Conservation (phyloP, 305 asterid genomes). For the Fraxinus velutina region DNA sequence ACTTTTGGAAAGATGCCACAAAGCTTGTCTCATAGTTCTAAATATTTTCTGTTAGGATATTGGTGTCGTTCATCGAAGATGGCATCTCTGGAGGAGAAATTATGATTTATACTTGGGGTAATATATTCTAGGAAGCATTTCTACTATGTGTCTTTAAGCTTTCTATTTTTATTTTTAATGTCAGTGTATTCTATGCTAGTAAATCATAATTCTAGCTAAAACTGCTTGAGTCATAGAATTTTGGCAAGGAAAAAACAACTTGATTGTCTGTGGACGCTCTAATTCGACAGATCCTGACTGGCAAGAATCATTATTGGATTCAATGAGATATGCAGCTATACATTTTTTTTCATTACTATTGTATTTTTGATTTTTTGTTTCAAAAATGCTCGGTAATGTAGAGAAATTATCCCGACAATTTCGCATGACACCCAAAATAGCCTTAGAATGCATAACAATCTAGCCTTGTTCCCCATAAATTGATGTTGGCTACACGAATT, state of each 20-base stretch:
- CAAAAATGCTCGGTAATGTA: background rate
- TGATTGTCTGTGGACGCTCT: slow-evolving; percentile 15
- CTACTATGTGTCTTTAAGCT: slow-evolving; percentile 1
- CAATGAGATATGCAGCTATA: background rate
- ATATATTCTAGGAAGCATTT: slow-evolving; percentile 23
- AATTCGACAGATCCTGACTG: background rate
- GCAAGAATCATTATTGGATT: slow-evolving; percentile 6
- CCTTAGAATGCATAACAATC: background rate
- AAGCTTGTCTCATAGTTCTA: background rate
- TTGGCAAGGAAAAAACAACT: background rate
- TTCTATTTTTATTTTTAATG: background rate
- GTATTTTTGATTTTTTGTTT: background rate
- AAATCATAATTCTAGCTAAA: slow-evolving; percentile 1
- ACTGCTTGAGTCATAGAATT: background rate
- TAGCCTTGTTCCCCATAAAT: background rate
- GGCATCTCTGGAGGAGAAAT: slow-evolving; percentile 98
- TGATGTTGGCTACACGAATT: background rate
- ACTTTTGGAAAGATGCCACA: slow-evolving; percentile 13
- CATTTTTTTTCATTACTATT: background rate
- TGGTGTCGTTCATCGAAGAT: slow-evolving; percentile 97
- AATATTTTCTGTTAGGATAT: slow-evolving; percentile 52
- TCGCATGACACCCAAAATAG: background rate
- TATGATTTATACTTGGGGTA: slow-evolving; percentile 95
- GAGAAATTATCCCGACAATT: background rate
- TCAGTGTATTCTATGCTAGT: slow-evolving; percentile 14